These are phyloP conservation scores for Barnettozyma hawaiiensis DNA, from an alignment of 1,139 yeast genomes.

Conservation along the genomic window DNA sequence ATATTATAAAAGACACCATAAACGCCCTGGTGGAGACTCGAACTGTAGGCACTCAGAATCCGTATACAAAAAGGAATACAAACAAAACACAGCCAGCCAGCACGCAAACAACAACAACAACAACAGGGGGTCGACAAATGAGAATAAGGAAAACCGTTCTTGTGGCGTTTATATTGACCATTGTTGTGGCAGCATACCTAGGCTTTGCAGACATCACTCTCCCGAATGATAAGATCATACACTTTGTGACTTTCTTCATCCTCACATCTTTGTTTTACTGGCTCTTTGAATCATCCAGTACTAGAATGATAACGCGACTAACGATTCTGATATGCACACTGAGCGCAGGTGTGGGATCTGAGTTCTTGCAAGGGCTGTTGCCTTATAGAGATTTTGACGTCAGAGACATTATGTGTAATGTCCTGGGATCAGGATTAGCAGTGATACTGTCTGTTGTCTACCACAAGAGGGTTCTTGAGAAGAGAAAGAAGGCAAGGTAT, in stretches of 20 bases:
- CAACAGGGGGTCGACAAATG: slow-evolving; percentile 12
- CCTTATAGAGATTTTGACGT: slow-evolving; percentile 45
- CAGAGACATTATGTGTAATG: slow-evolving; percentile 42
- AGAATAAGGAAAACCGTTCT: slow-evolving; percentile 20
- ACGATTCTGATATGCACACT: slow-evolving; percentile 41
- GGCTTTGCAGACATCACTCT: slow-evolving; percentile 44
- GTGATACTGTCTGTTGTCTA: slow-evolving; percentile 14
- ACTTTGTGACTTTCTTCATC: slow-evolving; percentile 41
- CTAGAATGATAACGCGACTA: slow-evolving; percentile 32
- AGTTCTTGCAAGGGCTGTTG: slow-evolving; percentile 40
- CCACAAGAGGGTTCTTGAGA: slow-evolving; percentile 20
- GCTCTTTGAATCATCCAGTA: slow-evolving; percentile 35
- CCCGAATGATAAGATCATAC: slow-evolving; percentile 47
- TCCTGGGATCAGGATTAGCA: slow-evolving; percentile 29
- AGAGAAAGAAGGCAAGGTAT: slow-evolving; percentile 20
- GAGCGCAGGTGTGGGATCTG: slow-evolving; percentile 47
- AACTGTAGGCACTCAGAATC: background rate
- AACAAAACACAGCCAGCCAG: background rate
- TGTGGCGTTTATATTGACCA: slow-evolving; percentile 22
- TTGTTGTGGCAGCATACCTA: slow-evolving; percentile 30
- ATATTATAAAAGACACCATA: background rate
- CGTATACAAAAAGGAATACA: no score
- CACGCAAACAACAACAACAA: no score
- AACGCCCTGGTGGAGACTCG: background rate
- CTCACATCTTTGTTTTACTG: slow-evolving; percentile 47